Evolutionary conservation across 2,329 filamentous ascomycete genomes (phyloP).

Genomic region (Aspergillus pseudonomiae): DNA sequence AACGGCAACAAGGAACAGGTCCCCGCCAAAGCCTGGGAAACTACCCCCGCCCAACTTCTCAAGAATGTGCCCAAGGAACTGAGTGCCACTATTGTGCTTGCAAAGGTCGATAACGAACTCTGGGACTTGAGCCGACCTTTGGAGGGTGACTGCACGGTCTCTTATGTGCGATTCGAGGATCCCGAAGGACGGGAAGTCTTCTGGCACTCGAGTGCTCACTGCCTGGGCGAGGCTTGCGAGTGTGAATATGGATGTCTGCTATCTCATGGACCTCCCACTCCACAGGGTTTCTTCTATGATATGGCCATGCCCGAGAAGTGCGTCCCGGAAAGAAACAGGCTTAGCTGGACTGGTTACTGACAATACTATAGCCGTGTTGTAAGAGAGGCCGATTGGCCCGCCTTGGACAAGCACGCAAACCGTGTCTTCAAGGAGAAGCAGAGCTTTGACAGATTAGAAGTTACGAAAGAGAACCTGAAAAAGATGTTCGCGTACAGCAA

Average conservation of each 20-base stretch:
- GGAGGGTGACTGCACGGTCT: constrained; percentile 82
- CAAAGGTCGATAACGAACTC: constrained; percentile 73
- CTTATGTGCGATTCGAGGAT: constrained; percentile 80
- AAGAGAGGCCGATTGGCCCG: constrained; percentile 77
- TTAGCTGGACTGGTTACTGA: constrained; percentile 21
- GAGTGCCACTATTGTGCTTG: constrained; percentile 82
- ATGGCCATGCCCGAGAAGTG: constrained; percentile 78
- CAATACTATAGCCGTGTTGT: constrained; percentile 58
- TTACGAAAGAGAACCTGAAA: constrained; percentile 87
- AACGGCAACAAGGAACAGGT: constrained; percentile 44
- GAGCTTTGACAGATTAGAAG: constrained; percentile 83
- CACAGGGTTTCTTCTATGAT: constrained; percentile 96
- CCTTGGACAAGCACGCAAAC: constrained; percentile 76
- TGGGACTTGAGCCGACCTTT: constrained; percentile 94
- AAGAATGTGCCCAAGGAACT: constrained; percentile 80
- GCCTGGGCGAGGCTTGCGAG: constrained; percentile 93
- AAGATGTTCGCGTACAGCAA: constrained; percentile 99
- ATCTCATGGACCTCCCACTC: constrained; percentile 89
- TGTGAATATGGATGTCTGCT: constrained; percentile 86
- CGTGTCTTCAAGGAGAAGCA: constrained; percentile 97
- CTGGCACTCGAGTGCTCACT: constrained; percentile 95
- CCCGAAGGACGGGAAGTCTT: constrained; percentile 85
- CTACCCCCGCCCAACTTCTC: constrained; percentile 79
- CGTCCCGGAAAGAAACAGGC: constrained; percentile 14
- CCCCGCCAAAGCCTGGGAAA: constrained; percentile 82